Conservation (phyloP, 106 monocot species). For the Dioscorea alata region DNA sequence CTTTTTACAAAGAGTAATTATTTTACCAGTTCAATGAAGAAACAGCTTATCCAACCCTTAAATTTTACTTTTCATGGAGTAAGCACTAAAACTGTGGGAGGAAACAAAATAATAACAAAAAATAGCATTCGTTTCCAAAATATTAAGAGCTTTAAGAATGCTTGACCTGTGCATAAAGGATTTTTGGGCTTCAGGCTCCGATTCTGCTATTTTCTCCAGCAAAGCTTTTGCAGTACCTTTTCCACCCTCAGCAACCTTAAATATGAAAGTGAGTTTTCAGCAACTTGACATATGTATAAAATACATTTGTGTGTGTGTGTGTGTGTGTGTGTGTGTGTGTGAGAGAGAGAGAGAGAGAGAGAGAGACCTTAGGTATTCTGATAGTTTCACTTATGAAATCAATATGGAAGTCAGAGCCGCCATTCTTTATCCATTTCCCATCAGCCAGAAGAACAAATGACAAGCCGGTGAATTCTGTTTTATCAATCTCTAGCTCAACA, state of each 20-base stretch:
- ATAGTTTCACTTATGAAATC: slow-evolving; percentile 30
- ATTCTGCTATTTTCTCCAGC: slow-evolving; percentile 62
- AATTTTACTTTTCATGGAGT: too few species aligned
- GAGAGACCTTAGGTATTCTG: slow-evolving; percentile 36
- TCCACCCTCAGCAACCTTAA: slow-evolving; percentile 76
- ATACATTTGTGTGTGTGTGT: too few species aligned
- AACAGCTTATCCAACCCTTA: too few species aligned
- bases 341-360: slow-evolving; percentile 1
- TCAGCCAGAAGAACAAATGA: slow-evolving; percentile 72
- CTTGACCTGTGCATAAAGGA: slow-evolving; percentile 94
- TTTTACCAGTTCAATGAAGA: too few species aligned
- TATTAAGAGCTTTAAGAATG: too few species aligned
- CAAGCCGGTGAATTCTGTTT: slow-evolving; percentile 51
- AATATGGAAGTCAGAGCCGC: slow-evolving; percentile 76
- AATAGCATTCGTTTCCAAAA: too few species aligned
- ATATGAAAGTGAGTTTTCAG: neutral
- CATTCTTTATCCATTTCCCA: slow-evolving; percentile 82
- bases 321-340: neutral
- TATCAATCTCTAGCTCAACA: slow-evolving; percentile 73
- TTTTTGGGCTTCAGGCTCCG: slow-evolving; percentile 81
- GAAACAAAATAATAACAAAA: too few species aligned
- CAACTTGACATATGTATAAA: neutral
- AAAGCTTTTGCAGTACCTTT: slow-evolving; percentile 75
- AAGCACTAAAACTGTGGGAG: too few species aligned
- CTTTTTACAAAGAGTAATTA: too few species aligned